phyloP scores from a whole-genome alignment of 805 yeast genomes.

The Candida nemodendra region DNA sequence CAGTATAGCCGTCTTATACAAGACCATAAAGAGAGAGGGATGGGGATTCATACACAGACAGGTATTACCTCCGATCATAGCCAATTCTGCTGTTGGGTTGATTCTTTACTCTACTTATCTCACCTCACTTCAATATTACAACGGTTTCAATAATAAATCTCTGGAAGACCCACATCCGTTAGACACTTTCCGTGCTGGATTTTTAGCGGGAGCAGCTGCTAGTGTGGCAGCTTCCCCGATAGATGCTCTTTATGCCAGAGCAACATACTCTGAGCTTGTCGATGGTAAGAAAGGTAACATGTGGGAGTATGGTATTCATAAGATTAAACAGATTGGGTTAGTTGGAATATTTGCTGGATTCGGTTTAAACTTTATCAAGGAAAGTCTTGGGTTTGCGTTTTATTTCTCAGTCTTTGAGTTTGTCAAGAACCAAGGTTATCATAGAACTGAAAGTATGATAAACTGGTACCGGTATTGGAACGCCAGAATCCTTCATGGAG shows the following conservation, averaged over 20 bases:
- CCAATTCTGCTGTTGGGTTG: constrained; percentile 86
- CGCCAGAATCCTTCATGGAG: constrained; percentile 23
- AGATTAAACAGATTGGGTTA: constrained; percentile 70
- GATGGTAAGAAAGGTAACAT: constrained; percentile 66
- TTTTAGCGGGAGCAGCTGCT: constrained; percentile 81
- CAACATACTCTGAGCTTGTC: constrained; percentile 70
- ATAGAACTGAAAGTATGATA: constrained; percentile 44
- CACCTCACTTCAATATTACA: constrained; percentile 44
- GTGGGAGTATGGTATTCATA: constrained; percentile 73
- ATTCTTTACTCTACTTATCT: constrained; percentile 83
- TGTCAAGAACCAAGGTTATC: constrained; percentile 67
- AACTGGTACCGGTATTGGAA: constrained; percentile 39
- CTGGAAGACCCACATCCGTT: constrained; percentile 34
- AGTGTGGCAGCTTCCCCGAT: constrained; percentile 92
- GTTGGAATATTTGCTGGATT: constrained; percentile 90
- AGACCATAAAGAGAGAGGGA: constrained; percentile 74
- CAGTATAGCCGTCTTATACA: constrained; percentile 67
- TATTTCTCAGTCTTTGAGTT: constrained; percentile 81
- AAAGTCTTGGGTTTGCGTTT: constrained; percentile 77
- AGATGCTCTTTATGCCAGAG: constrained; percentile 85
- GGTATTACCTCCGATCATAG: constrained; percentile 82
- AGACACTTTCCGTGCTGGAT: constrained; percentile 78
- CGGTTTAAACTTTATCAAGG: constrained; percentile 74
- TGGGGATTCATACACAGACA: constrained; percentile 85
- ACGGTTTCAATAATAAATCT: constrained; percentile 20